These are phyloP conservation scores for Leucocoprinus leucothites DNA, from an alignment of 768 basidiomycete species.

Conservation along the genomic window DNA sequence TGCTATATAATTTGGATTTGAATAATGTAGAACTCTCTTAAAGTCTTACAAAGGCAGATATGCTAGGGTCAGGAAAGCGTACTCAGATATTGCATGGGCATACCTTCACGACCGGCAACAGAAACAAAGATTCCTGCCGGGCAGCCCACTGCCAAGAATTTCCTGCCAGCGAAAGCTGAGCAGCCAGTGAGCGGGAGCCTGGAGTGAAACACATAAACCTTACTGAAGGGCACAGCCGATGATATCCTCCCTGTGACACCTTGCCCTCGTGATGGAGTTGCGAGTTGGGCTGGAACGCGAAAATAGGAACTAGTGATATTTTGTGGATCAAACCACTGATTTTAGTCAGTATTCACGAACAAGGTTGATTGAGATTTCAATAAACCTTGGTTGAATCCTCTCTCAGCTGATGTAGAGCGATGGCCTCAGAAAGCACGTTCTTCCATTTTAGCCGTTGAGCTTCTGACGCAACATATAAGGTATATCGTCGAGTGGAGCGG, in stretches of 20 bases:
- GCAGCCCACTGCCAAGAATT: constrained; percentile 64
- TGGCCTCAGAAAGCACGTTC: constrained; percentile 54
- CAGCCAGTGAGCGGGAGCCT: neutral
- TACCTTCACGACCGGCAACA: constrained; percentile 52
- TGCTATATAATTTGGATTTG: constrained; percentile 50
- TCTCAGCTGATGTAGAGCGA: constrained; percentile 58
- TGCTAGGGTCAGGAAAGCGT: neutral
- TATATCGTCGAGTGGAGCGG: constrained; percentile 60
- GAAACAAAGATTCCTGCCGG: constrained; percentile 70
- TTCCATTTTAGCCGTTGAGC: constrained; percentile 61
- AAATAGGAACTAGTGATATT: constrained; percentile 61
- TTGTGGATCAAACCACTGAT: constrained; percentile 67
- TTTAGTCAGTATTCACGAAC: neutral
- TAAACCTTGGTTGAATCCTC: constrained; percentile 73
- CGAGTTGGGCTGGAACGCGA: constrained; percentile 36
- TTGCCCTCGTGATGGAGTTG: constrained; percentile 19
- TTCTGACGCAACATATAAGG: constrained; percentile 63
- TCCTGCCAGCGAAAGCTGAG: constrained; percentile 46
- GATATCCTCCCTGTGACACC: constrained; percentile 57
- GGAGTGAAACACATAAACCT: constrained; percentile 20
- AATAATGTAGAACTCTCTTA: constrained; percentile 49
- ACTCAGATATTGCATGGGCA: constrained; percentile 17
- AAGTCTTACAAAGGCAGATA: constrained; percentile 40
- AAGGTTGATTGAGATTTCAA: neutral
- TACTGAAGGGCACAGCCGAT: constrained; percentile 64